Conservation (phyloP, 257 asterid genomes). For the Solanum arcanum region DNA sequence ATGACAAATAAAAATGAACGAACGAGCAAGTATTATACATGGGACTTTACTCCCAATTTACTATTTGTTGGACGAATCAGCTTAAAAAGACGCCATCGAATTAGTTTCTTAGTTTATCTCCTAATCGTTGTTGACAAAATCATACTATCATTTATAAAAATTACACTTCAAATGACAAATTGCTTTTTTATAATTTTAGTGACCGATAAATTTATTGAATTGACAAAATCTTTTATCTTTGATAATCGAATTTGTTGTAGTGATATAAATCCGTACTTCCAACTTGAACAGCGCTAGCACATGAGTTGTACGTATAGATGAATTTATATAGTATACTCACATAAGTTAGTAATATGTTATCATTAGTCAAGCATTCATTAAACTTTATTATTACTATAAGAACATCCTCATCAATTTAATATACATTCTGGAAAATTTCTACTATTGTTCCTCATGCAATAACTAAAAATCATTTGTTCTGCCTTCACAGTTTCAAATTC, state of each 20-base stretch:
- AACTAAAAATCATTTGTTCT: neutral
- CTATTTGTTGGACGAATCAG: neutral
- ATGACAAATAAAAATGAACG: too few relatives aligned
- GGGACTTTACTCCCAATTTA: neutral
- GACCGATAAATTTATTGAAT: too few relatives aligned
- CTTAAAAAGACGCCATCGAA: neutral
- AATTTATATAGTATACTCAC: too few relatives aligned
- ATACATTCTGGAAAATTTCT: slow-evolving; percentile 2
- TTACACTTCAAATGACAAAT: neutral
- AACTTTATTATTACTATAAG: neutral
- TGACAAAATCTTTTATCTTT: too few relatives aligned
- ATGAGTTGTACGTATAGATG: too few relatives aligned
- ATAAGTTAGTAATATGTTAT: too few relatives aligned
- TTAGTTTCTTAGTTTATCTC: neutral
- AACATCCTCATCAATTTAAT: neutral
- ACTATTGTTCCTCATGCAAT: neutral
- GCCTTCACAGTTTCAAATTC: neutral
- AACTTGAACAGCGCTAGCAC: too few relatives aligned
- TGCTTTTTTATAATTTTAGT: neutral
- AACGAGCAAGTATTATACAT: too few relatives aligned
- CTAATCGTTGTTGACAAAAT: neutral
- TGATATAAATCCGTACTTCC: too few relatives aligned
- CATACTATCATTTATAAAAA: neutral
- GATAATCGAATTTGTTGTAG: too few relatives aligned
- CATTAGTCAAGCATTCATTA: neutral